These are phyloP conservation scores for Xylaria flabelliformis DNA, from an alignment of 495 filamentous ascomycete genomes.

Conservation along the genomic window DNA sequence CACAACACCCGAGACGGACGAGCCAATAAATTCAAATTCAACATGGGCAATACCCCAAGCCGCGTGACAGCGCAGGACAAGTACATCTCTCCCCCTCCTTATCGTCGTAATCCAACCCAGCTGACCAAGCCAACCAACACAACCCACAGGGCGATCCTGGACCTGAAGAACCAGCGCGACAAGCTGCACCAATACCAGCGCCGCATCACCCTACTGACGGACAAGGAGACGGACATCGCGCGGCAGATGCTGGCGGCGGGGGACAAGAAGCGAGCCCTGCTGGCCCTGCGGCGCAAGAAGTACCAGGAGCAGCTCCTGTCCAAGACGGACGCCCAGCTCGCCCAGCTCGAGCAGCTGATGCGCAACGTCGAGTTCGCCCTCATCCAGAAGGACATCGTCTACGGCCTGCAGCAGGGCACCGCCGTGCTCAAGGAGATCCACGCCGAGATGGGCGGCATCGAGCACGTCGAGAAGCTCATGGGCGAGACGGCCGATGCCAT, in stretches of 20 bases:
- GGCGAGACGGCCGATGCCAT: conserved; percentile 87
- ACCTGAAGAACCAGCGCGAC: conserved; percentile 97
- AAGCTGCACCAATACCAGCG: conserved; percentile 93
- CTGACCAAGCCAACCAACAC: neutral
- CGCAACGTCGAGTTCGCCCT: conserved; percentile 89
- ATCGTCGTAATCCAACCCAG: neutral
- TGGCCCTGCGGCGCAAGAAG: conserved; percentile 93
- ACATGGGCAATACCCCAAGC: conserved; percentile 53
- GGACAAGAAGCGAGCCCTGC: conserved; percentile 80
- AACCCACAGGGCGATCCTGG: conserved; percentile 74
- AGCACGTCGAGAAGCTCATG: conserved; percentile 91
- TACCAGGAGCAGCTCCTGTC: conserved; percentile 91
- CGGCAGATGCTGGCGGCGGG: conserved; percentile 73
- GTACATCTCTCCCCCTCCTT: conserved; percentile 31
- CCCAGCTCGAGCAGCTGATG: conserved; percentile 82
- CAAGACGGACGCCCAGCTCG: conserved; percentile 91
- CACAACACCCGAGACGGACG: neutral
- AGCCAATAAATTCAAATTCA: neutral
- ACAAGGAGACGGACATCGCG: conserved; percentile 84
- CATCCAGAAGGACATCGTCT: conserved; percentile 94
- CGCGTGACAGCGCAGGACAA: conserved; percentile 57
- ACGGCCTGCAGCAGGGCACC: conserved; percentile 91
- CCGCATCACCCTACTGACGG: conserved; percentile 81
- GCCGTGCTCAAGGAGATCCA: conserved; percentile 88
- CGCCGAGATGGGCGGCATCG: conserved; percentile 93